A percentile compares a stretch with the other conserved stretches of the same genome.
phyloP scores from a whole-genome alignment of 495 filamentous ascomycete genomes.

The Neurospora hispaniola region DNA sequence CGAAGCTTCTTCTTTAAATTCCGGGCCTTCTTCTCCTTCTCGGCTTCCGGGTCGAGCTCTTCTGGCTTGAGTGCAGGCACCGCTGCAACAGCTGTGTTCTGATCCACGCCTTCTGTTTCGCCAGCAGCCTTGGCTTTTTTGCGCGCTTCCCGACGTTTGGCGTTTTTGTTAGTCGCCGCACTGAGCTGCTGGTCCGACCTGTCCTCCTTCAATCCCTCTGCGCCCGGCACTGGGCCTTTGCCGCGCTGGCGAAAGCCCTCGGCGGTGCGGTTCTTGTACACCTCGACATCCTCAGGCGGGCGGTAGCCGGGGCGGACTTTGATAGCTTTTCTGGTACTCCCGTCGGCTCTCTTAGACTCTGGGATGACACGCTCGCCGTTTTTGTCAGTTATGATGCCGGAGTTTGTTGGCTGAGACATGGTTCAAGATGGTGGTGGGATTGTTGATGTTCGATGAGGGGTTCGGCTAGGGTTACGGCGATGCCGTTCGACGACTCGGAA shows the following conservation, averaged over 20 bases:
- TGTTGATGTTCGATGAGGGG: neutral
- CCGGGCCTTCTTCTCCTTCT: constrained; percentile 85
- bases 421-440: constrained; percentile 12
- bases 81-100: constrained; percentile 19
- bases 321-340: constrained; percentile 81
- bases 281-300: constrained; percentile 90
- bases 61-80: constrained; percentile 14
- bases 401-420: constrained; percentile 42
- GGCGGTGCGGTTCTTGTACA: constrained; percentile 89
- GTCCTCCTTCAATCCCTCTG: constrained; percentile 51
- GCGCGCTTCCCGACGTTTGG: constrained; percentile 81
- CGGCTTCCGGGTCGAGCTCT: constrained; percentile 53
- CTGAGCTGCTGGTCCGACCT: constrained; percentile 32
- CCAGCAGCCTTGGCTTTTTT: constrained; percentile 66
- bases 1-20: constrained; percentile 93
- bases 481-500: neutral
- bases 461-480: neutral
- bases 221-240: constrained; percentile 65
- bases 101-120: constrained; percentile 30
- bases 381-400: constrained; percentile 67
- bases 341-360: constrained; percentile 74
- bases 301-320: constrained; percentile 86
- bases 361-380: constrained; percentile 79
- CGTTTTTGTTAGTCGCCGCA: constrained; percentile 70
- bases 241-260: constrained; percentile 77